These are phyloP conservation scores for Aspergillus panamensis DNA, from an alignment of 495 filamentous ascomycete genomes.

Conservation along the genomic window DNA sequence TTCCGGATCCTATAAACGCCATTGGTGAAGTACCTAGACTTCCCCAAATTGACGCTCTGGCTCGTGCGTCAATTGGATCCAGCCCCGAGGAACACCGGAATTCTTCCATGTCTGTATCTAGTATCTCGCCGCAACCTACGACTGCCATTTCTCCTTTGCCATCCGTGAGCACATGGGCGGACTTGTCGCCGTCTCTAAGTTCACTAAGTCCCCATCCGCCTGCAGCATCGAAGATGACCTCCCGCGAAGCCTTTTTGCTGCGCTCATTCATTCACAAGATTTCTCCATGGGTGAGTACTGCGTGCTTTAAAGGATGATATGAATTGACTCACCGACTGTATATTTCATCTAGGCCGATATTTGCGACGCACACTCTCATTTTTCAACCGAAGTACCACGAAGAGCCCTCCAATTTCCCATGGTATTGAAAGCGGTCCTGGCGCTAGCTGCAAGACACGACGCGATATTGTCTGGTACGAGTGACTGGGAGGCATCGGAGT, in stretches of 20 bases:
- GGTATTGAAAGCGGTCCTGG: slow-evolving; percentile 35
- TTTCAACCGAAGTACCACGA: slow-evolving; percentile 34
- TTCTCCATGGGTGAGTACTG: slow-evolving; percentile 32
- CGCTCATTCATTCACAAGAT: slow-evolving; percentile 36
- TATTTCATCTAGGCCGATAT: slow-evolving; percentile 30
- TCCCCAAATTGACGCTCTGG: not conserved
- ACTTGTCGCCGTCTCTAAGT: slow-evolving; percentile 11
- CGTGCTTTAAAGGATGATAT: too few relatives aligned
- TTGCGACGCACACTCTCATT: slow-evolving; percentile 36
- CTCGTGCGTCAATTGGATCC: not conserved
- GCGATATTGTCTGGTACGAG: slow-evolving; percentile 30
- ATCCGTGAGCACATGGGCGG: slow-evolving; percentile 18
- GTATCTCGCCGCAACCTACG: slow-evolving; percentile 12
- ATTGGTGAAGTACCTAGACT: not conserved
- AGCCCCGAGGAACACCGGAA: slow-evolving; percentile 4
- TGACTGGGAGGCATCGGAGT: slow-evolving; percentile 39
- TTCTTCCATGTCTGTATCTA: slow-evolving; percentile 6
- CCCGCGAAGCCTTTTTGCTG: slow-evolving; percentile 35
- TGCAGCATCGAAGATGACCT: slow-evolving; percentile 17
- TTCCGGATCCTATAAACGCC: not conserved
- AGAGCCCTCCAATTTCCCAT: slow-evolving; percentile 34
- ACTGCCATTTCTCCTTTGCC: slow-evolving; percentile 13
- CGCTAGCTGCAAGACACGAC: slow-evolving; percentile 35
- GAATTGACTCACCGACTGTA: not conserved
- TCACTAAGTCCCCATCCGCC: slow-evolving; percentile 13